phyloP scores from a whole-genome alignment of 768 basidiomycete species.

The Hortiboletus campestris region DNA sequence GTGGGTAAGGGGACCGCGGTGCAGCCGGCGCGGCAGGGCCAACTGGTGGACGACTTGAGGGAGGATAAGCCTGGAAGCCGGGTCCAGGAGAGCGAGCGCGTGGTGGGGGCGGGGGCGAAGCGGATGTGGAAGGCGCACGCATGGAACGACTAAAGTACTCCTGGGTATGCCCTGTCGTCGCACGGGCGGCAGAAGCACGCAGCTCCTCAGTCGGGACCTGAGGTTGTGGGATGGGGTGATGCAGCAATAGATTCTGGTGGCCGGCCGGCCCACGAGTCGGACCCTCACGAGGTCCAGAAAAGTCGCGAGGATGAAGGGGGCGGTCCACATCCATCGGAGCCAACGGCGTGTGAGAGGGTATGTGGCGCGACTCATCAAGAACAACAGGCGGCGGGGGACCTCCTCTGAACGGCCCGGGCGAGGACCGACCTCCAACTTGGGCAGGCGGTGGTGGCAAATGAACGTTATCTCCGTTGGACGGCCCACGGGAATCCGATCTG shows the following conservation, averaged over 20 bases:
- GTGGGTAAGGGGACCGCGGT: constrained; percentile 61
- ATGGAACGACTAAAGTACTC: constrained; percentile 57
- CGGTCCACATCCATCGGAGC: constrained; percentile 78
- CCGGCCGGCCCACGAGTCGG: constrained; percentile 52
- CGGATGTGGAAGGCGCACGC: constrained; percentile 56
- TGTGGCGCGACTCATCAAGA: constrained; percentile 71
- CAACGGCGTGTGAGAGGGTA: constrained; percentile 63
- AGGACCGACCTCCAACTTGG: constrained; percentile 45
- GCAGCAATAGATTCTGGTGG: constrained; percentile 57
- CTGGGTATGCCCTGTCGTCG: constrained; percentile 43
- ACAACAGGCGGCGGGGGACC: constrained; percentile 82
- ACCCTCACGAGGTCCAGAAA: constrained; percentile 47
- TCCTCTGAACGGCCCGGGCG: constrained; percentile 76
- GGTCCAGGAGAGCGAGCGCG: constrained; percentile 53
- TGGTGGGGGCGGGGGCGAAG: constrained; percentile 54
- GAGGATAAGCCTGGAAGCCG: constrained; percentile 47
- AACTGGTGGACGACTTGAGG: constrained; percentile 45
- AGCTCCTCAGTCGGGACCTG: constrained; percentile 52
- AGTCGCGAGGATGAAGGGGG: constrained; percentile 55
- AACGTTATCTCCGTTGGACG: constrained; percentile 35
- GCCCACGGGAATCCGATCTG: constrained; percentile 67
- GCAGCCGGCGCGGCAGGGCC: constrained; percentile 53
- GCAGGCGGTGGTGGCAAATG: constrained; percentile 62
- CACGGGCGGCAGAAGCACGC: constrained; percentile 38
- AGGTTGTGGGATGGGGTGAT: constrained; percentile 66